Evolutionary conservation across 1,284 basidiomycete genomes (phyloP).

Genomic region (Anthracocystis walkeri): DNA sequence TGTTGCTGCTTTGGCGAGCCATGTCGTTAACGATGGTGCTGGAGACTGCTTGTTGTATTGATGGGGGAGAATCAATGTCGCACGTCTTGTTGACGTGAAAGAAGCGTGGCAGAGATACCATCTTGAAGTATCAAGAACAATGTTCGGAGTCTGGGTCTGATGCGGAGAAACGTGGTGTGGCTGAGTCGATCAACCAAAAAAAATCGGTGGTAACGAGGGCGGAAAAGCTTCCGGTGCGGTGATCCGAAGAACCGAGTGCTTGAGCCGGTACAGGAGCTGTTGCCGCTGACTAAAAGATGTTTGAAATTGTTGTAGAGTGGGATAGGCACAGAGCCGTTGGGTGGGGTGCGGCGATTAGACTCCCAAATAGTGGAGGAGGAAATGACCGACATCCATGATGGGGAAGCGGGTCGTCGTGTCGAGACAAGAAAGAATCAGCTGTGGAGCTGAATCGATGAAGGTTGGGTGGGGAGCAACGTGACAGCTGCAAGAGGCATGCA

Average conservation of each 20-base stretch:
- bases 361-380: conserved; percentile 23
- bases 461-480: conserved; percentile 18
- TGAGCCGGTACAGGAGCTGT: background rate
- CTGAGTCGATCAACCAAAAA: conserved; percentile 21
- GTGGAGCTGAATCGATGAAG: conserved; percentile 10
- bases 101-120: conserved; percentile 32
- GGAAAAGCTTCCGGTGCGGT: conserved; percentile 6
- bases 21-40: background rate
- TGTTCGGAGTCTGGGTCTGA: background rate
- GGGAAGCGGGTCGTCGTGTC: conserved; percentile 27
- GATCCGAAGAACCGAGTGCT: background rate
- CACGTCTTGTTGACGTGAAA: conserved; percentile 4
- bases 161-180: conserved; percentile 1
- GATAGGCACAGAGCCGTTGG: conserved; percentile 10
- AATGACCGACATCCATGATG: conserved; percentile 49
- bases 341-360: conserved; percentile 26
- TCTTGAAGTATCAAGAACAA: conserved; percentile 1
- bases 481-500: conserved; percentile 24
- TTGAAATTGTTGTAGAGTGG: background rate
- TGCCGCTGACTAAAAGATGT: background rate
- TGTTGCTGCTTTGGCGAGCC: conserved; percentile 6
- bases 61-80: conserved; percentile 4
- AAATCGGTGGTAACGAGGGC: background rate
- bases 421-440: conserved; percentile 5
- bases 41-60: background rate